A percentile compares a stretch with the other conserved stretches of the same genome.
phyloP scores from a whole-genome alignment of 1,139 yeast genomes.

The Candida tunisiensis region DNA sequence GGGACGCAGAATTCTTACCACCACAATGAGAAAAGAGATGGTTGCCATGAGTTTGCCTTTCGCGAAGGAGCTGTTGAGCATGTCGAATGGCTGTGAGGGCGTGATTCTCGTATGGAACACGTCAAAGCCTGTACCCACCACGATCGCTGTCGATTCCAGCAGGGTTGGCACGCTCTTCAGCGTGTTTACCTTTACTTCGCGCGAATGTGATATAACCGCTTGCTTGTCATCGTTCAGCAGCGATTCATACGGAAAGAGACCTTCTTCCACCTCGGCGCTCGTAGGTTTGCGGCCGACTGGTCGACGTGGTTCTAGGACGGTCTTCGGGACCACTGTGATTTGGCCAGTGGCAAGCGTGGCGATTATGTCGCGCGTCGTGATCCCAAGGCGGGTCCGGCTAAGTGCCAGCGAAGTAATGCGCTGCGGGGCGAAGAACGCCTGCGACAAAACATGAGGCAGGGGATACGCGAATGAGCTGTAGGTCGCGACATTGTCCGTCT shows the following conservation, averaged over 20 bases:
- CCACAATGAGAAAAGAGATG: conserved; percentile 32
- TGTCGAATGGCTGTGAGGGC: conserved; percentile 78
- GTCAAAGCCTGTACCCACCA: conserved; percentile 51
- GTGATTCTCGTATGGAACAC: conserved; percentile 60
- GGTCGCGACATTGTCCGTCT: conserved; percentile 10
- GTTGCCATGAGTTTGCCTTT: conserved; percentile 47
- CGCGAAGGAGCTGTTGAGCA: conserved; percentile 51
- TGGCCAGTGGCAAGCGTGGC: conserved; percentile 42
- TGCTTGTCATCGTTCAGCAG: conserved; percentile 33
- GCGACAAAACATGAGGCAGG: conserved; percentile 29
- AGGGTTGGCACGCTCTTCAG: conserved; percentile 29
- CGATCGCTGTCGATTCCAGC: conserved; percentile 65
- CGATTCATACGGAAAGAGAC: conserved; percentile 52
- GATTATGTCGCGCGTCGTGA: conserved; percentile 54
- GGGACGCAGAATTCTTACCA: conserved; percentile 6
- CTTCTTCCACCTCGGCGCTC: conserved; percentile 40
- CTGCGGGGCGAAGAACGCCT: conserved; percentile 33
- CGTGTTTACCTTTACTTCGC: conserved; percentile 17
- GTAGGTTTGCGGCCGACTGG: conserved; percentile 36
- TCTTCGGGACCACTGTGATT: conserved; percentile 54
- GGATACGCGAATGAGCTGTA: conserved; percentile 23
- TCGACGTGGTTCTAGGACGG: conserved; percentile 18
- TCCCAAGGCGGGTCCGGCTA: conserved; percentile 55
- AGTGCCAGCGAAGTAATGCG: conserved; percentile 25
- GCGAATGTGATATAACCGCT: conserved; percentile 25